These are phyloP conservation scores for Flagelloscypha sp. DNA, from an alignment of 768 basidiomycete genomes.

Conservation along the genomic window DNA sequence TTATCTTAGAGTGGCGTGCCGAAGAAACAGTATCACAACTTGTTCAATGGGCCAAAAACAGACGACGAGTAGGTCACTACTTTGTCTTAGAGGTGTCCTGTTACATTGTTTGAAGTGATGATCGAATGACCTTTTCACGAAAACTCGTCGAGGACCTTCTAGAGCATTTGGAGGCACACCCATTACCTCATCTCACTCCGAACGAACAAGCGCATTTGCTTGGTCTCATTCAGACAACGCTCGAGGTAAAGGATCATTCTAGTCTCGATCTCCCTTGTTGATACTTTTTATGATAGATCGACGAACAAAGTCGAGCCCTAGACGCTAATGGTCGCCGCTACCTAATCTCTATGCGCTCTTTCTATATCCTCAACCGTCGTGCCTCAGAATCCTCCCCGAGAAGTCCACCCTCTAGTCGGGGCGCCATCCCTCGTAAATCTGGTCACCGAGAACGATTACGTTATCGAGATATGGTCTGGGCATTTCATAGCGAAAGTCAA, in stretches of 20 bases:
- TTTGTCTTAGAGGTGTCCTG: neutral
- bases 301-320: slow-evolving; percentile 83
- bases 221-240: slow-evolving; percentile 77
- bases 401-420: slow-evolving; percentile 35
- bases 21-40: slow-evolving; percentile 36
- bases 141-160: slow-evolving; percentile 53
- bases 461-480: slow-evolving; percentile 95
- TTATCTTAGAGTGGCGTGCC: slow-evolving; percentile 7
- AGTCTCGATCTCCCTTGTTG: neutral
- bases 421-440: slow-evolving; percentile 33
- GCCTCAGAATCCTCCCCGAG: slow-evolving; percentile 37
- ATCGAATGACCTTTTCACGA: slow-evolving; percentile 54
- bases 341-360: slow-evolving; percentile 86
- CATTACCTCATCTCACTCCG: slow-evolving; percentile 62
- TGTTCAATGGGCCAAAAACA: slow-evolving; percentile 43
- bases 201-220: slow-evolving; percentile 81
- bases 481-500: slow-evolving; percentile 92
- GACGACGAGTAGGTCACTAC: slow-evolving; percentile 35
- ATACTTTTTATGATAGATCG: slow-evolving; percentile 44
- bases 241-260: slow-evolving; percentile 49
- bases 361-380: slow-evolving; percentile 75
- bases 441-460: slow-evolving; percentile 70
- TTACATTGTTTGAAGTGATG: slow-evolving; percentile 26
- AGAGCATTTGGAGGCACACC: slow-evolving; percentile 50
- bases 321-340: slow-evolving; percentile 92